Percentiles rank a stretch among this genome's conserved stretches.
Evolutionary conservation across 1,284 basidiomycete genomes (phyloP).

Genomic region (Tylopilus orsonianus): DNA sequence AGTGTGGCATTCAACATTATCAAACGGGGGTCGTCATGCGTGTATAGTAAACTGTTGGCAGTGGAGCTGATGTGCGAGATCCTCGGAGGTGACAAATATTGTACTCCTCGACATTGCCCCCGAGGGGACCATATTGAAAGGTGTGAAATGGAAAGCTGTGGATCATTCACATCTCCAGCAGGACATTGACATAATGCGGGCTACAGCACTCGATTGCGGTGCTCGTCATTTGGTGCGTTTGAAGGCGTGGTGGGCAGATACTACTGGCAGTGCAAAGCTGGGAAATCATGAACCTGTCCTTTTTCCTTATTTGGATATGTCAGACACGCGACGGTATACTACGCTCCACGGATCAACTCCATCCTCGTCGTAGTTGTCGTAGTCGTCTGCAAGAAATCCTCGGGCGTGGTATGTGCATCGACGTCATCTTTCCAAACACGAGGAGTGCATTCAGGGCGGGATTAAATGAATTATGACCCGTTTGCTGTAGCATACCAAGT

Average conservation of each 20-base stretch:
- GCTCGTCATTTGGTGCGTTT: conserved; percentile 12
- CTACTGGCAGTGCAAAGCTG: conserved; percentile 10
- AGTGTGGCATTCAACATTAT: conserved; percentile 8
- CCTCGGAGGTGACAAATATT: neutral
- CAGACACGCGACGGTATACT: neutral
- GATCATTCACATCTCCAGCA: conserved; percentile 5
- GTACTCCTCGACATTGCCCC: conserved; percentile 11
- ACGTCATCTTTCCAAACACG: neutral
- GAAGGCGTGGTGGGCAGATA: neutral
- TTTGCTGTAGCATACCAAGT: neutral
- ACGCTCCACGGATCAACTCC: neutral
- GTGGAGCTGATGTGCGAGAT: conserved; percentile 1
- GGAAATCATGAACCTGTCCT: neutral
- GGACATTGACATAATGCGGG: neutral
- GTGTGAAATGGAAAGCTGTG: conserved; percentile 5
- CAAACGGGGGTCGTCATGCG: neutral
- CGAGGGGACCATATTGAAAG: neutral
- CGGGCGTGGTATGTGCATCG: neutral
- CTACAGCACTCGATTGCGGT: conserved; percentile 3
- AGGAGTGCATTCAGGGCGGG: conserved; percentile 1
- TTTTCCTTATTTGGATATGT: conserved; percentile 1
- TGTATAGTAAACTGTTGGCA: neutral
- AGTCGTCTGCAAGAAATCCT: neutral
- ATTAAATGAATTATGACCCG: neutral
- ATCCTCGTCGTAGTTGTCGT: neutral